These are phyloP conservation scores for Allium sativum DNA, from an alignment of 106 monocot genomes.

Conservation along the genomic window DNA sequence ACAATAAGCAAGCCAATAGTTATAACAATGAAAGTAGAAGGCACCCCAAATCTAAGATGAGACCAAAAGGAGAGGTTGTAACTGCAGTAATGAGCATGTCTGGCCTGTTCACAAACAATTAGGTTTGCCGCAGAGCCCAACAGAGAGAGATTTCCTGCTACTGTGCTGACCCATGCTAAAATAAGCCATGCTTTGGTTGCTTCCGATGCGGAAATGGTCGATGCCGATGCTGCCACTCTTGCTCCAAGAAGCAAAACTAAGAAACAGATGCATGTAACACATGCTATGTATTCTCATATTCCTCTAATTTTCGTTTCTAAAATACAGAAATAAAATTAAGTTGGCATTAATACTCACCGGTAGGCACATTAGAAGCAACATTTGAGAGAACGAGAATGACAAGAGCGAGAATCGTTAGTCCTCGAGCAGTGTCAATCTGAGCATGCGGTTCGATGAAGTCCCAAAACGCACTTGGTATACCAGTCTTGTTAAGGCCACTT, in stretches of 20 bases:
- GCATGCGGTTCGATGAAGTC: slow-evolving; percentile 69
- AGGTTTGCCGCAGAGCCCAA: slow-evolving; percentile 69
- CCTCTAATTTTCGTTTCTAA: neutral
- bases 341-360: slow-evolving; percentile 44
- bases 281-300: neutral
- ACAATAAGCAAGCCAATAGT: slow-evolving; percentile 45
- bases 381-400: slow-evolving; percentile 83
- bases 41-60: slow-evolving; percentile 52
- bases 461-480: slow-evolving; percentile 72
- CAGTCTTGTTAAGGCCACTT: slow-evolving; percentile 74
- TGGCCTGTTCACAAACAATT: slow-evolving; percentile 73
- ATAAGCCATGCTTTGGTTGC: slow-evolving; percentile 60
- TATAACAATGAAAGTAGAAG: slow-evolving; percentile 44
- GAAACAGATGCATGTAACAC: neutral
- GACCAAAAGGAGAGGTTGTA: slow-evolving; percentile 52
- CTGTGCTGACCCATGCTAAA: slow-evolving; percentile 71
- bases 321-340: neutral
- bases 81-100: slow-evolving; percentile 20
- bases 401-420: slow-evolving; percentile 40
- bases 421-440: slow-evolving; percentile 31
- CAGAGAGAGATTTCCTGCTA: slow-evolving; percentile 64
- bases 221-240: slow-evolving; percentile 63
- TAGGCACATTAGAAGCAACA: slow-evolving; percentile 87
- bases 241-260: slow-evolving; percentile 69
- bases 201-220: slow-evolving; percentile 26